phyloP scores from a whole-genome alignment of 2,329 filamentous ascomycete genomes.

The Microascus cirrosus region DNA sequence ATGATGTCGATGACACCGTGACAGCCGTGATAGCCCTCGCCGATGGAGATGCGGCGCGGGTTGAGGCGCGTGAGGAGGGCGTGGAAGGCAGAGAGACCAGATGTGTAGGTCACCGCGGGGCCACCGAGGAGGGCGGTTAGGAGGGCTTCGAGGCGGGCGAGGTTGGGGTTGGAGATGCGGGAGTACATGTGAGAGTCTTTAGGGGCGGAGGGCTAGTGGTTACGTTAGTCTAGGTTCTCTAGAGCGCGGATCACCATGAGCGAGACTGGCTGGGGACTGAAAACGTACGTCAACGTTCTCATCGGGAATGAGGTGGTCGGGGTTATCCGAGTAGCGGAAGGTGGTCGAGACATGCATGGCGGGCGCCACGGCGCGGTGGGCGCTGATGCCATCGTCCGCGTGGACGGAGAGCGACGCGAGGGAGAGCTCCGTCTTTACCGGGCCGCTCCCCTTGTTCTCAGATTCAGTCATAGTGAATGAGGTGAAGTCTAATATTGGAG shows the following conservation, averaged over 20 bases:
- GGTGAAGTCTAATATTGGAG: neutral
- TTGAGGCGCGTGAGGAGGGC: constrained; percentile 76
- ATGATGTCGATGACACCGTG: constrained; percentile 73
- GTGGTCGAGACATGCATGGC: constrained; percentile 87
- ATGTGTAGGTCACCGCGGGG: constrained; percentile 65
- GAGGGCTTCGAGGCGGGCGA: constrained; percentile 74
- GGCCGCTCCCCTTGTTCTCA: neutral
- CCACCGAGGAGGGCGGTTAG: constrained; percentile 62
- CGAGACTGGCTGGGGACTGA: neutral
- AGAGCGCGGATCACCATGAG: neutral
- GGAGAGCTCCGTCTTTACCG: constrained; percentile 12
- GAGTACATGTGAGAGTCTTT: constrained; percentile 72
- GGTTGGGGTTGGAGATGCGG: constrained; percentile 66
- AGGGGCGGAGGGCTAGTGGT: constrained; percentile 33
- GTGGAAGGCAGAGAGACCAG: constrained; percentile 81
- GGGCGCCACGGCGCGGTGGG: constrained; percentile 71
- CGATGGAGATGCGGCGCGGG: constrained; percentile 72
- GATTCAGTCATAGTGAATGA: neutral
- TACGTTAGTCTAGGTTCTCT: constrained; percentile 2
- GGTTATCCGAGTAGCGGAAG: constrained; percentile 68
- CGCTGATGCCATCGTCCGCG: constrained; percentile 67
- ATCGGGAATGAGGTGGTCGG: constrained; percentile 42
- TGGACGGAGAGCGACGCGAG: constrained; percentile 68
- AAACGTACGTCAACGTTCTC: constrained; percentile 40
- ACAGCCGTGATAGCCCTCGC: constrained; percentile 84